Conservation (phyloP, 2,329 filamentous ascomycete genomes). For the Cercospora zeae-maydis region DNA sequence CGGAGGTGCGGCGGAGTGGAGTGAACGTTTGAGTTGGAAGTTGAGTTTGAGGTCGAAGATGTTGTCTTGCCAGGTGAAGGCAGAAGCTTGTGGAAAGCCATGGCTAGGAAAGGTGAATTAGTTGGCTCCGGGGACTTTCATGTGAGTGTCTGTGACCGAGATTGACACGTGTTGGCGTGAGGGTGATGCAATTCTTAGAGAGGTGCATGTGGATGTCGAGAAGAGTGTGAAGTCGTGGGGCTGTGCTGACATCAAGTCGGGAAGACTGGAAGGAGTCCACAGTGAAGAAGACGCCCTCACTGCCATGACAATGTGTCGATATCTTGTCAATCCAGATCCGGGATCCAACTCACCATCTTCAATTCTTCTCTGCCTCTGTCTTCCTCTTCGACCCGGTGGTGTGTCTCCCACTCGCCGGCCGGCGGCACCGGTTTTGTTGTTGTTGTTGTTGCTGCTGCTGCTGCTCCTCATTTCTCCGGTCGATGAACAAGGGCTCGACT, state of each 20-base stretch:
- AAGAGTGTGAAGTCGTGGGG: neutral
- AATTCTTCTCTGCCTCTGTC: too few species aligned
- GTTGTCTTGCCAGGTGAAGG: neutral
- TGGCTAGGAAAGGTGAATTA: neutral
- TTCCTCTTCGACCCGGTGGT: too few species aligned
- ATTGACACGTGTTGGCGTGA: neutral
- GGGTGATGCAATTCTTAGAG: neutral
- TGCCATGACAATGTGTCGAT: too few species aligned
- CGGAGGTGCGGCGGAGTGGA: neutral
- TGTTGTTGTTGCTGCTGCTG: neutral
- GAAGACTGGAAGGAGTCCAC: too few species aligned
- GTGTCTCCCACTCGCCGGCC: too few species aligned
- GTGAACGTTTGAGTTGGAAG: neutral
- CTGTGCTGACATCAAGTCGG: too few species aligned
- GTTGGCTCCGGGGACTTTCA: neutral
- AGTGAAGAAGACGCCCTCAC: too few species aligned
- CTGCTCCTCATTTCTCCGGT: neutral
- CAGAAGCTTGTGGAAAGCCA: conserved; percentile 10
- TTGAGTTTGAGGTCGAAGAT: neutral
- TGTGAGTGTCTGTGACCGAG: neutral
- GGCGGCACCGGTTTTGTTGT: too few species aligned
- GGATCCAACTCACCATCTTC: too few species aligned
- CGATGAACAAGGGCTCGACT: neutral
- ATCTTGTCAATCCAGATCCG: too few species aligned
- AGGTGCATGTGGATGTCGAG: neutral